Conservation (phyloP, 805 yeast genomes). For the Cyberlindnera nakhonratchasimensis region DNA sequence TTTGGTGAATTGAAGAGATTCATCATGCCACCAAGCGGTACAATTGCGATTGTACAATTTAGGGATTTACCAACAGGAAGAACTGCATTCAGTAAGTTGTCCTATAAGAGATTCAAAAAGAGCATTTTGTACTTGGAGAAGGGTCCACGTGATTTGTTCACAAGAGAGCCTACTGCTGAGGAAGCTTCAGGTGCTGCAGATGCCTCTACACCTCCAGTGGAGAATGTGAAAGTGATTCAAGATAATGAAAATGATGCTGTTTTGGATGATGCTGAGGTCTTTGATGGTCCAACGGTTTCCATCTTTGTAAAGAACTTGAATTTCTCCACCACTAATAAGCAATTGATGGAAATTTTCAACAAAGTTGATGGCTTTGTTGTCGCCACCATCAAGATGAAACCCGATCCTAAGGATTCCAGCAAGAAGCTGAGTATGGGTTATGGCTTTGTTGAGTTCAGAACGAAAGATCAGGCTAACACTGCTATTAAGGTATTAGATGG, state of each 20-base stretch:
- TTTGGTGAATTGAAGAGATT: constrained; percentile 78
- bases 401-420: constrained; percentile 72
- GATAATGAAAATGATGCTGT: constrained; percentile 31
- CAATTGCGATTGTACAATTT: constrained; percentile 90
- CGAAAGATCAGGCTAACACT: constrained; percentile 70
- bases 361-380: constrained; percentile 74
- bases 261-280: constrained; percentile 36
- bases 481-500: constrained; percentile 78
- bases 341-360: constrained; percentile 59
- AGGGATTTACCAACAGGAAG: constrained; percentile 81
- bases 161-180: constrained; percentile 45
- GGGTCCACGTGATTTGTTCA: constrained; percentile 83
- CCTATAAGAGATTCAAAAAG: constrained; percentile 84
- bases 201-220: constrained; percentile 26
- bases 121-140: constrained; percentile 87
- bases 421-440: constrained; percentile 90
- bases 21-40: constrained; percentile 94
- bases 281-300: constrained; percentile 78
- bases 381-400: constrained; percentile 82
- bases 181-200: constrained; percentile 19
- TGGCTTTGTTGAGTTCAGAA: constrained; percentile 89
- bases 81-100: constrained; percentile 81
- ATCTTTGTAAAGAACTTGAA: constrained; percentile 90
- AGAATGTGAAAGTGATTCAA: constrained; percentile 21
- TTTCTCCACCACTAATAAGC: constrained; percentile 66